Evolutionary conservation across 176 grass and related monocot species (phyloP).

Genomic region (Lolium perenne): DNA sequence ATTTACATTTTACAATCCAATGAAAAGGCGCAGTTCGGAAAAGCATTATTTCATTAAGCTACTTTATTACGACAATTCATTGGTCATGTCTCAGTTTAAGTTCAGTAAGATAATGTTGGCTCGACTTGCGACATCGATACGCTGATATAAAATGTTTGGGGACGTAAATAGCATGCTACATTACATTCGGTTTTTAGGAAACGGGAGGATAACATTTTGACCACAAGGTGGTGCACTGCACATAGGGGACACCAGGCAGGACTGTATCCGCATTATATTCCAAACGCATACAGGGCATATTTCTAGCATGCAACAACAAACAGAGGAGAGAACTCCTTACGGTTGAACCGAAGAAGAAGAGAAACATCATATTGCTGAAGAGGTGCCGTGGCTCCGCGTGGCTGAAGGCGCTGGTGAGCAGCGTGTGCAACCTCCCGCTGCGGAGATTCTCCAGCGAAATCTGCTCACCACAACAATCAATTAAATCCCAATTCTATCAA

Average conservation of each 20-base stretch:
- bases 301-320: background rate
- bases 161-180: background rate
- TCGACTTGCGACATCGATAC: background rate
- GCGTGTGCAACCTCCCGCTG: conserved; percentile 71
- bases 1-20: background rate
- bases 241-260: background rate
- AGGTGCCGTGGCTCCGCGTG: conserved; percentile 56
- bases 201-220: background rate
- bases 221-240: background rate
- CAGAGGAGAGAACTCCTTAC: conserved; percentile 49
- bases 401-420: conserved; percentile 87
- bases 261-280: conserved; percentile 4
- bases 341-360: conserved; percentile 81
- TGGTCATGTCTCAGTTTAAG: background rate
- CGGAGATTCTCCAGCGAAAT: conserved; percentile 80
- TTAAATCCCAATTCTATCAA: conserved; percentile 10
- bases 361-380: conserved; percentile 68
- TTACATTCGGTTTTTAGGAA: conserved; percentile 3
- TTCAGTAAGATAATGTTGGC: background rate
- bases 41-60: background rate
- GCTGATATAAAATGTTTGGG: background rate
- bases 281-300: background rate
- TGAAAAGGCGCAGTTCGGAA: background rate
- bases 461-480: conserved; percentile 51
- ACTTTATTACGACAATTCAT: background rate